Evolutionary conservation across 257 asterid species (phyloP), one percentile per base, ranked within the genome.

Genomic region (Salvia rosmarinus): DNA sequence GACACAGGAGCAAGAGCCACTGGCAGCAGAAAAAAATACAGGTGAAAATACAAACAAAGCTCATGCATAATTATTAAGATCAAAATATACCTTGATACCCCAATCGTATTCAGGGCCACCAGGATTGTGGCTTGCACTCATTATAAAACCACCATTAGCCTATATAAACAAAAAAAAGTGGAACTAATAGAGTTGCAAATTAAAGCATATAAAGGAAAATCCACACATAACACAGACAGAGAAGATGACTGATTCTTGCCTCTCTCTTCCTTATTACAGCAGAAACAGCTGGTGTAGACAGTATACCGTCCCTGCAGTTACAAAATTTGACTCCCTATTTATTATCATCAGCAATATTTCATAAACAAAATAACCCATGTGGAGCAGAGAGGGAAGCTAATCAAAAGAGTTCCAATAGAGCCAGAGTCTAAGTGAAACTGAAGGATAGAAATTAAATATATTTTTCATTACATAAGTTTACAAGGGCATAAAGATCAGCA

Each of bases 121-220:
- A 19, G 95, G 97, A 83, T 91, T 95, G 79, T 95, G 99, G 83
- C 97, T 95, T 64, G 99, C 97, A 77, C 99, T 95, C 99, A 91
- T 95, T 75, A 95, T 69, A 77, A 95, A 91, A 72, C 98, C 98
- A 67, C 99, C 98, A 80, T 89, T 91, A 47, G 98, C 99, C 99
- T 95, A 82, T 47, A 9, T 37, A 39, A 37, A 40, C 57, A 66
- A 70, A 70, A 63, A 25, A 43, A 55, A 78, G 56, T 37, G 20
- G 47, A 77, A 42, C 30, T 40, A 73, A 30, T 50, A 71, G 66
- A 67, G 54, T 30, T 56, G 20, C 34, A 40, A 59, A 55, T 23
- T 34, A 30, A 19, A 46, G n/a, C 49, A 23, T 56, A 67, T 25
- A 35, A 32, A 72, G 50, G 43, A 28, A 75, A 77, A 2, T 32